Percentiles rank a stretch among this genome's conserved stretches.
phyloP scores from a whole-genome alignment of 192 early-diverging fungal species.

The Backusella tuberculispora region DNA sequence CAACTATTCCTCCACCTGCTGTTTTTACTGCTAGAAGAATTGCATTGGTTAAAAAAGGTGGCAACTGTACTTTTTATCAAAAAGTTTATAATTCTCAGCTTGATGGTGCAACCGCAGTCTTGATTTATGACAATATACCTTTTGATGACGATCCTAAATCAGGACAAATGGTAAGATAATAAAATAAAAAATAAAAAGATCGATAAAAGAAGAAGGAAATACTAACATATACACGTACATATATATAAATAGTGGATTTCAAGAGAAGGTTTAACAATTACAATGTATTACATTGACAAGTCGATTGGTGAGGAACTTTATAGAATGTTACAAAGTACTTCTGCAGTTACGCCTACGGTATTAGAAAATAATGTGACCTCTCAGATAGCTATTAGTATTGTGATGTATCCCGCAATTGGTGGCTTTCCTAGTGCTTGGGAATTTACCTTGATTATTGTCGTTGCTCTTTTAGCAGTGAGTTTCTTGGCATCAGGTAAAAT shows the following conservation, averaged over 20 bases:
- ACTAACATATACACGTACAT: background rate
- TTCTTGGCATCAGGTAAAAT: slow-evolving; percentile 49
- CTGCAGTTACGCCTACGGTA: background rate
- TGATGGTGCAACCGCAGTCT: slow-evolving; percentile 36
- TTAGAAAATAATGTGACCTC: slow-evolving; percentile 22
- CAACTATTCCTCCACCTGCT: background rate
- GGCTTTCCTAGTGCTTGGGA: slow-evolving; percentile 52
- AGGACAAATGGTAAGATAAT: slow-evolving; percentile 28
- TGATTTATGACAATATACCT: slow-evolving; percentile 43
- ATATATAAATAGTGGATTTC: slow-evolving; percentile 23
- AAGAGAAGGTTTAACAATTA: slow-evolving; percentile 25
- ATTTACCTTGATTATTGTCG: slow-evolving; percentile 50
- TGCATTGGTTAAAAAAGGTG: slow-evolving; percentile 30
- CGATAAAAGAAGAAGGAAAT: background rate
- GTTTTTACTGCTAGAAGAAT: slow-evolving; percentile 26
- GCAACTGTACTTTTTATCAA: slow-evolving; percentile 41
- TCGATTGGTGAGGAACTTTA: slow-evolving; percentile 23
- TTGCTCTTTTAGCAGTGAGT: slow-evolving; percentile 48
- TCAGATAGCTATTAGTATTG: slow-evolving; percentile 26
- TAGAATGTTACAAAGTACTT: slow-evolving; percentile 25
- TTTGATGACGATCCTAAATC: slow-evolving; percentile 27
- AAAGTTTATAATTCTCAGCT: slow-evolving; percentile 43
- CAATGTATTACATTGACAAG: slow-evolving; percentile 28
- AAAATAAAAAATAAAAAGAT: background rate
- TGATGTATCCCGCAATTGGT: slow-evolving; percentile 31